Evolutionary conservation across 2,329 filamentous ascomycete genomes (phyloP).

Genomic region (Emmonsia crescens): DNA sequence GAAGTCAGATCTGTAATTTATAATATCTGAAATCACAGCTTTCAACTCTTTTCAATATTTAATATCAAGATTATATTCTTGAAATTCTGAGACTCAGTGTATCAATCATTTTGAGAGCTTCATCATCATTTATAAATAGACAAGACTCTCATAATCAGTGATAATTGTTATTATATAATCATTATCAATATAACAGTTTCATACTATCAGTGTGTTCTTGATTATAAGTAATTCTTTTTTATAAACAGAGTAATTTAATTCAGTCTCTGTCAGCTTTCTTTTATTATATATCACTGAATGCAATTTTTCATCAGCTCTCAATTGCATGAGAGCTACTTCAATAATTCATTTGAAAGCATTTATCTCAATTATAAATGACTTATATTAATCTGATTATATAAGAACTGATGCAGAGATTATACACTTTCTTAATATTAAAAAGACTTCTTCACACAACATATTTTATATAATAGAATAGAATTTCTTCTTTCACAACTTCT

Average conservation of each 20-base stretch:
- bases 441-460: not conserved
- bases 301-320: not conserved
- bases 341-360: not conserved
- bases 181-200: conserved; percentile 5
- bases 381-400: not conserved
- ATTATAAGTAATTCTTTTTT: conserved; percentile 5
- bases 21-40: not conserved
- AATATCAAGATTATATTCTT: not conserved
- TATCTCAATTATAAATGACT: not conserved
- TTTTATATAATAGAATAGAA: not conserved
- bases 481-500: not conserved
- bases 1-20: not conserved
- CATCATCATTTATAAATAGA: not conserved
- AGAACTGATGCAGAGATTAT: not conserved
- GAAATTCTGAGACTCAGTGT: not conserved
- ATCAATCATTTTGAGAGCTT: not conserved
- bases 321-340: not conserved
- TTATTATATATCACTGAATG: not conserved
- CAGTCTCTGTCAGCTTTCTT: not conserved
- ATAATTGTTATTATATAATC: conserved; percentile 1
- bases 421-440: not conserved
- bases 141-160: conserved; percentile 4
- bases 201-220: not conserved
- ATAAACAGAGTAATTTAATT: conserved; percentile 6
- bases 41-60: not conserved